These are phyloP conservation scores for Ogataea degrootiae DNA, from an alignment of 805 yeast species.

Conservation along the genomic window DNA sequence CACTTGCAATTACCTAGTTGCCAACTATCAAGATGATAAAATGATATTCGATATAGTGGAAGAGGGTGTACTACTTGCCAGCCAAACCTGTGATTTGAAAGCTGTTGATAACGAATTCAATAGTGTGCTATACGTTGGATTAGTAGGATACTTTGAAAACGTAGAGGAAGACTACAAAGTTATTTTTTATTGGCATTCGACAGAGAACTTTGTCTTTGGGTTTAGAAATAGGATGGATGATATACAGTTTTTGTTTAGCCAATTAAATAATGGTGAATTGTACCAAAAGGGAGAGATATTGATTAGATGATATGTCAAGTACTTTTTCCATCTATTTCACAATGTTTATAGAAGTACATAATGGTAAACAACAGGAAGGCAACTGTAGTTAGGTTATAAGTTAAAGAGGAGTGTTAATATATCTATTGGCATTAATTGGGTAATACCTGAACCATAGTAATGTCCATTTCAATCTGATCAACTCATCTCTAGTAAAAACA, in stretches of 20 bases:
- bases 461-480: too few species aligned
- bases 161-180: slow-evolving; percentile 2
- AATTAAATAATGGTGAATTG: slow-evolving; percentile 6
- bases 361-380: too few species aligned
- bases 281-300: slow-evolving; percentile 5
- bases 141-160: slow-evolving; percentile 19
- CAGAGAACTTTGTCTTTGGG: slow-evolving; percentile 22
- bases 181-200: slow-evolving; percentile 23
- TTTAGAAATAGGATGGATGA: slow-evolving; percentile 2
- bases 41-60: slow-evolving; percentile 17
- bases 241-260: slow-evolving; percentile 7
- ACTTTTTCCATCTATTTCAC: too few species aligned
- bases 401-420: too few species aligned
- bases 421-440: too few species aligned
- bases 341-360: too few species aligned
- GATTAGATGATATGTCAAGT: not conserved
- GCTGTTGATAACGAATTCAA: slow-evolving; percentile 12
- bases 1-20: slow-evolving; percentile 18
- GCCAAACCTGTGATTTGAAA: slow-evolving; percentile 12
- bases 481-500: too few species aligned
- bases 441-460: too few species aligned
- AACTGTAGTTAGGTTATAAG: too few species aligned
- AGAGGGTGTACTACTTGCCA: slow-evolving; percentile 9
- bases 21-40: slow-evolving; percentile 1
- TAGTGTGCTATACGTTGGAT: slow-evolving; percentile 21